These are phyloP conservation scores for Chlorella sorokiniana DNA, from an alignment of 139 green algal genomes.

Conservation along the genomic window DNA sequence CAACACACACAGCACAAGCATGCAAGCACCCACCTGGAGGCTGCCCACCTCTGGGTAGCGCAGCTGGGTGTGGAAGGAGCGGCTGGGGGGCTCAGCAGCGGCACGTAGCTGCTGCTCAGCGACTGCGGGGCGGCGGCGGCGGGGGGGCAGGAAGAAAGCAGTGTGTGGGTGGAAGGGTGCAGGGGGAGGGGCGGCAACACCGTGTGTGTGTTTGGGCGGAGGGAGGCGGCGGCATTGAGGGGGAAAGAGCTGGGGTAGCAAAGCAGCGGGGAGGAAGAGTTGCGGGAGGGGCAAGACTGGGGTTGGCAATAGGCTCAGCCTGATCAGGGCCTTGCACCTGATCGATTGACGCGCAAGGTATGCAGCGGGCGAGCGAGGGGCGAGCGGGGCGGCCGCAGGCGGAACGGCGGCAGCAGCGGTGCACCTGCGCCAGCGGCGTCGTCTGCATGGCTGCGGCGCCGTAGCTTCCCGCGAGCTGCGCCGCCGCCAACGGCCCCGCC, in stretches of 20 bases:
- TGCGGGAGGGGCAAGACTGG: no score
- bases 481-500: neutral
- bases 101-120: neutral
- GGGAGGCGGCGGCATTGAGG: no score
- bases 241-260: no score
- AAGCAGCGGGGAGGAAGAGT: no score
- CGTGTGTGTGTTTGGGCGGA: neutral
- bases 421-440: conserved; percentile 4
- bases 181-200: no score
- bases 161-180: neutral
- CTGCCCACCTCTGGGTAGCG: conserved; percentile 11
- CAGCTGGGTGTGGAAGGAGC: conserved; percentile 38
- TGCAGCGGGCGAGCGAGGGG: neutral
- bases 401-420: no score
- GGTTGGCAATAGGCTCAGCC: no score
- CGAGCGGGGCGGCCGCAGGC: no score
- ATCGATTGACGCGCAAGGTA: neutral
- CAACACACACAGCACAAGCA: neutral
- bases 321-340: neutral
- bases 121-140: neutral
- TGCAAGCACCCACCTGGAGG: neutral
- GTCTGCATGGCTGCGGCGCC: conserved; percentile 7
- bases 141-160: neutral
- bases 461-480: neutral
- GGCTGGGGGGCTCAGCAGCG: conserved; percentile 41